Percentiles rank a stretch among this genome's conserved stretches.
Evolutionary conservation across 2,329 filamentous ascomycete genomes (phyloP).

Genomic region (Verticillium isaacii): DNA sequence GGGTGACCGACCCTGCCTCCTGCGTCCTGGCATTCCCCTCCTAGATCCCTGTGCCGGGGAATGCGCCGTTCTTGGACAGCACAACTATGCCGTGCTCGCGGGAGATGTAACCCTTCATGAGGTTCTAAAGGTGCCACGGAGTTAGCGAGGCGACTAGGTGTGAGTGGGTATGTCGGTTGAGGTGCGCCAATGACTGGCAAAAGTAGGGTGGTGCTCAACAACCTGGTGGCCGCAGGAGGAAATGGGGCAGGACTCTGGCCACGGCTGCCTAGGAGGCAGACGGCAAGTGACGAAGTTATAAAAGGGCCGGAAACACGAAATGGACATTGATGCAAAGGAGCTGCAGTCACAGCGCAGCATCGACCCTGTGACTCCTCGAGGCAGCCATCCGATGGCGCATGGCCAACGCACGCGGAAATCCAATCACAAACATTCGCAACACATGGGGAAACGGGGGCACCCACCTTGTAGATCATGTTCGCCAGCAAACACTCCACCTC

Average conservation of each 20-base stretch:
- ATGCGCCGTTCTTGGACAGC: conserved; percentile 86
- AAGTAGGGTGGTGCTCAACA: not conserved
- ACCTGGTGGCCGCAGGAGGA: not conserved
- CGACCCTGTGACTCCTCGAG: not conserved
- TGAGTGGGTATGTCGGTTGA: not conserved
- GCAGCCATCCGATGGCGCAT: not conserved
- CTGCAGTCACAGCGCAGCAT: not conserved
- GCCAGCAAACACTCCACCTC: conserved; percentile 94
- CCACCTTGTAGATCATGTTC: conserved; percentile 97
- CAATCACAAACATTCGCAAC: not conserved
- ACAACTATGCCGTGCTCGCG: conserved; percentile 87
- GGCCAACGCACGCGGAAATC: not conserved
- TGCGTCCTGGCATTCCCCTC: conserved; percentile 4
- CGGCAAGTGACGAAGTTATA: not conserved
- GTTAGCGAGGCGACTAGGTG: conserved; percentile 25
- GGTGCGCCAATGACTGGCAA: not conserved
- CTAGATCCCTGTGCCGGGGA: conserved; percentile 78
- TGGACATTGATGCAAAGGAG: not conserved
- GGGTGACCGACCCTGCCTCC: not conserved
- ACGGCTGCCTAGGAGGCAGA: conserved; percentile 1
- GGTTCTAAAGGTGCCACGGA: conserved; percentile 49
- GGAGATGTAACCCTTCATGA: conserved; percentile 98
- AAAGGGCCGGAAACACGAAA: not conserved
- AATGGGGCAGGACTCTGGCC: not conserved
- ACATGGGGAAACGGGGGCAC: conserved; percentile 9